Evolutionary conservation across 805 yeast genomes (phyloP).

Genomic region (Candida multigemmis): DNA sequence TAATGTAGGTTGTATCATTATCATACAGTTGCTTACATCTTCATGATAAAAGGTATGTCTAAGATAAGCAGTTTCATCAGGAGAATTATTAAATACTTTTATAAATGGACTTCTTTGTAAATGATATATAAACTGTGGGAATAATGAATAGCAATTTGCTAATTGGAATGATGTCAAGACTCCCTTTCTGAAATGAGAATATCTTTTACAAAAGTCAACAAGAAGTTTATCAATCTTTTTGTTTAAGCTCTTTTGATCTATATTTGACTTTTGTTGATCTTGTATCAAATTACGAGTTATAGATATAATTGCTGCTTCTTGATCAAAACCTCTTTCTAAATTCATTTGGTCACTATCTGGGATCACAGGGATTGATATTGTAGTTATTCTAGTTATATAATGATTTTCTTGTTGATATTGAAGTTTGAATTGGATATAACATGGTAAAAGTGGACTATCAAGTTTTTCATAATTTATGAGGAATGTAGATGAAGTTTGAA

Average conservation of each 20-base stretch:
- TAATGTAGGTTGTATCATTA: constrained; percentile 97
- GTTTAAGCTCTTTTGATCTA: constrained; percentile 81
- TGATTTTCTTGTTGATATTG: constrained; percentile 95
- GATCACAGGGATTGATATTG: constrained; percentile 43
- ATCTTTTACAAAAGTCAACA: constrained; percentile 82
- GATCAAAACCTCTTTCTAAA: constrained; percentile 74
- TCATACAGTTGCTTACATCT: constrained; percentile 84
- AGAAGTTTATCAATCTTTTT: constrained; percentile 91
- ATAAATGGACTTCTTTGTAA: constrained; percentile 93
- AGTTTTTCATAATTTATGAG: constrained; percentile 72
- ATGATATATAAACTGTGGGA: constrained; percentile 94
- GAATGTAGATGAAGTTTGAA: constrained; percentile 83
- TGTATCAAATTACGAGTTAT: constrained; percentile 84
- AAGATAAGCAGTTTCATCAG: constrained; percentile 97
- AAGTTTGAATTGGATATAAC: constrained; percentile 79
- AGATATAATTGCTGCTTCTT: constrained; percentile 94
- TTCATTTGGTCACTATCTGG: constrained; percentile 41
- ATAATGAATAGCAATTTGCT: constrained; percentile 73
- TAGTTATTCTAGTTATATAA: constrained; percentile 82
- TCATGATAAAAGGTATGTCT: constrained; percentile 88
- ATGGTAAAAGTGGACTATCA: constrained; percentile 3
- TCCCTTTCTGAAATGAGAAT: constrained; percentile 87
- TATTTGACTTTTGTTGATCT: constrained; percentile 53
- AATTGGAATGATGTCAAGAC: constrained; percentile 76
- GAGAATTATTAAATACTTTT: constrained; percentile 95